Base-by-base conservation (phyloP, 2,329 filamentous ascomycete genomes). In the Epichloe glyceriae region DNA sequence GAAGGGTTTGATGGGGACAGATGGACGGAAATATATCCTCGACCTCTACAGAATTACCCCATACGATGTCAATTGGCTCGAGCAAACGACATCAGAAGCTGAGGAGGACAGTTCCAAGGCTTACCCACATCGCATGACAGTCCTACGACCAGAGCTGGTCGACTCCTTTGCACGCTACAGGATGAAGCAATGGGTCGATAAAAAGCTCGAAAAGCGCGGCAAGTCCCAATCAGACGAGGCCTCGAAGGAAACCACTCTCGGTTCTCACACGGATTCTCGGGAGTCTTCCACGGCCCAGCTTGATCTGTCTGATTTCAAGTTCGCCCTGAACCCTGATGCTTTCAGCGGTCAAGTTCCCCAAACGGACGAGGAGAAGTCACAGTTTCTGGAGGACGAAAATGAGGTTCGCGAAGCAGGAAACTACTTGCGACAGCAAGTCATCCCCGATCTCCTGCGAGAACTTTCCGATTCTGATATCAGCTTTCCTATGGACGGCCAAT, bases 401-500 rank as follows among this genome's bases (percentile, higher is more conserved):
- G 87, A 94, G 52, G 91, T 98, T 47, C 85, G 88, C 55, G 81
- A 84, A 51, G 88, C 88, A 33, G 93, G 89, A 70, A 74, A 81
- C 49, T 89, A 86, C 67, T 75, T 98, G 47, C 80, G 81, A 8
- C 75, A 82, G 8, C 83, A 85, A 53, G 80, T 88, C 50, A 85
- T 98, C 56, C 89, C 91, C n/a, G 80, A 85, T 51, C 75, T 98
- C 52, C 70, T 97, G 52, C 82, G 85, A 55, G 91, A 98, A 61
- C 78, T 98, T 52, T 85, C 86, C 63, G 88, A 95, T 57, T 90
- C 88, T 6, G 91, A 98, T 58, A 85, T 95, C 57, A 93, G 91
- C 61, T 97, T 97, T 73, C 93, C 93, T 12, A 96, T 97, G 88
- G 94, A 98, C 61, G 93, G 93, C n/a, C 80, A 86, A 62, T 96